Base-by-base conservation (phyloP, 805 yeast species). In the Brettanomyces custersianus region DNA sequence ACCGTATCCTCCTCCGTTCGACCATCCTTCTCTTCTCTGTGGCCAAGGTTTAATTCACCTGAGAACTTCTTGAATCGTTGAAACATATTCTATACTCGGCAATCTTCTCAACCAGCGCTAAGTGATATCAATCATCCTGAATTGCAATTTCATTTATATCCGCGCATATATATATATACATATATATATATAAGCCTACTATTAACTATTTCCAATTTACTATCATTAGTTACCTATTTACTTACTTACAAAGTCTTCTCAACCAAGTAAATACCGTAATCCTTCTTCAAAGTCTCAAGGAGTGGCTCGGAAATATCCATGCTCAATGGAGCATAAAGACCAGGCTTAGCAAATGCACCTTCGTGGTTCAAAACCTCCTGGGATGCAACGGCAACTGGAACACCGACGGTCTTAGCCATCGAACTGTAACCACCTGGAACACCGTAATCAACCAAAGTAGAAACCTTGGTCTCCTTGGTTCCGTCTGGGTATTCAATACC, bases 381-480 rank as follows among this genome's bases (percentile, higher is more conserved):
- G 40, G 82, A 71, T 21, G 97, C 98, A 59, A 92, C 94, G 37
- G 96, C 96, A 66, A 95, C 90, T 48, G 98, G 98, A 45, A 87
- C 90, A 69, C 98, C 98, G 38, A 92, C 98, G 46, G 85, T 75
- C 60, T 90, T 88, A 48, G 98, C 98, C 98, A 92, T 92, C 24
- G 97, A 88, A 28, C 95, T 81, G 78, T 90, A 92, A 37, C 92
- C 90, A 42, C 88, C 86, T 51, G 81, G 81, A 48, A 73, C 78
- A 68, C 98, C 98, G 63, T 84, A 85, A 63, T 87, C 95, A 25
- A 88, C 90, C 57, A 92, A 70, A 41, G 98, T 92, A 16, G 96
- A 83, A 40, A 97, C 88, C 73, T 97, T 87, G 44, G 80, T 74
- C 68, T 92, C 97, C 38, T 72, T 74, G 46, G 76, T 62, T 48